A percentile compares a stretch with the other conserved stretches of the same genome.
phyloP scores from a whole-genome alignment of 768 basidiomycete genomes.

The Russula virescens region DNA sequence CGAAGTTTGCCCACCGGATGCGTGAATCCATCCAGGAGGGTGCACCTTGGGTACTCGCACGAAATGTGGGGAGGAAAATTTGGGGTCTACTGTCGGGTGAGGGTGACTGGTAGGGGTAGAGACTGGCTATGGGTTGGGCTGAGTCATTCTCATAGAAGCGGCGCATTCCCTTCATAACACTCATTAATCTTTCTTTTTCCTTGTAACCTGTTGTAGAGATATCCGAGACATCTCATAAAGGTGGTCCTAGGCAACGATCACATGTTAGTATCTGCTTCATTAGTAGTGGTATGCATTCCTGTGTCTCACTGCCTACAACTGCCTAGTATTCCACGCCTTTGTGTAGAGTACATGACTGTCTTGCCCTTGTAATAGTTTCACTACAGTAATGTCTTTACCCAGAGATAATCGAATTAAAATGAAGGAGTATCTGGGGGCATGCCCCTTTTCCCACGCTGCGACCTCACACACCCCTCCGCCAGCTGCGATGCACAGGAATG shows the following conservation, averaged over 20 bases:
- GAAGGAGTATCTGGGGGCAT: slow-evolving; percentile 15
- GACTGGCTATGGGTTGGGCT: neutral
- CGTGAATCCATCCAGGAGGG: slow-evolving; percentile 60
- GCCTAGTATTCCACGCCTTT: neutral
- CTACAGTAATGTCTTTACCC: no score
- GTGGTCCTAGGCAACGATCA: neutral
- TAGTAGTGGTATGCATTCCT: neutral
- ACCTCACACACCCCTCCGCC: neutral
- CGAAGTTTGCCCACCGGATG: slow-evolving; percentile 48
- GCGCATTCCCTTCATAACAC: neutral
- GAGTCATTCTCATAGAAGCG: neutral
- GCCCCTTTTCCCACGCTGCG: neutral
- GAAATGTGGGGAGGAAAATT: slow-evolving; percentile 36
- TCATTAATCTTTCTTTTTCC: neutral
- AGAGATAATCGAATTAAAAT: neutral
- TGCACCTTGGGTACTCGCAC: slow-evolving; percentile 48
- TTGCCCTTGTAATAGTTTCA: neutral
- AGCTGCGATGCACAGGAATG: slow-evolving; percentile 1
- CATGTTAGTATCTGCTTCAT: slow-evolving; percentile 1
- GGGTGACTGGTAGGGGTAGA: slow-evolving; percentile 17
- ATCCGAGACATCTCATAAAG: neutral
- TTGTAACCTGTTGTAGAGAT: neutral
- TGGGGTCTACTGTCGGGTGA: slow-evolving; percentile 29
- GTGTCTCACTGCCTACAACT: neutral
- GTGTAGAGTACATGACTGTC: neutral